These are phyloP conservation scores for Pisolithus thermaeus DNA, from an alignment of 1,284 basidiomycete species.

Conservation along the genomic window DNA sequence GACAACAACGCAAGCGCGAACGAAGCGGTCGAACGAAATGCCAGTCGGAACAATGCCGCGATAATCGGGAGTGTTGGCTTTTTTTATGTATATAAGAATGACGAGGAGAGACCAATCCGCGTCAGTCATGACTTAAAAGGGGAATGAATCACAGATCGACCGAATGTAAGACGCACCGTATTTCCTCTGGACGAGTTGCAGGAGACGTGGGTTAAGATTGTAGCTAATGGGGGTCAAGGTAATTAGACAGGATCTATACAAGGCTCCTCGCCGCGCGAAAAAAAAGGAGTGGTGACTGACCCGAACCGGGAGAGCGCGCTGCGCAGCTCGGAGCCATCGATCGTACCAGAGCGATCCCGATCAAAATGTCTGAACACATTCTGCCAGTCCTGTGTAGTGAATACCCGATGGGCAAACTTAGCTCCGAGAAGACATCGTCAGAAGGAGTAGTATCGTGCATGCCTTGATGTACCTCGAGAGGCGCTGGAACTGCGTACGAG, in stretches of 20 bases:
- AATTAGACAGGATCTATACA: no score
- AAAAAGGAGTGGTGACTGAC: slow-evolving; percentile 21
- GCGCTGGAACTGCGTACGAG: slow-evolving; percentile 51
- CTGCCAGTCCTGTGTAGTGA: slow-evolving; percentile 57
- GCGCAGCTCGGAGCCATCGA: slow-evolving; percentile 60
- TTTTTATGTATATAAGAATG: slow-evolving; percentile 9
- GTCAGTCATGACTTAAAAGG: slow-evolving; percentile 14
- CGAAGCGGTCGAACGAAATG: slow-evolving; percentile 79
- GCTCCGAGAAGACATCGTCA: no score
- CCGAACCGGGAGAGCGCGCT: slow-evolving; percentile 68
- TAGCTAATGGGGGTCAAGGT: slow-evolving; percentile 33
- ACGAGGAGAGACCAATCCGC: slow-evolving; percentile 40
- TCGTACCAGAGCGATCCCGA: slow-evolving; percentile 67
- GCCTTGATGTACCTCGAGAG: slow-evolving; percentile 78
- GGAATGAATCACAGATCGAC: neutral
- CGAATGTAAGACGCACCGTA: slow-evolving; percentile 43
- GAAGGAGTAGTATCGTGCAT: neutral
- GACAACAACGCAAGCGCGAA: slow-evolving; percentile 74
- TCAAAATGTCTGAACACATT: slow-evolving; percentile 77
- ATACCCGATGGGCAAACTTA: neutral
- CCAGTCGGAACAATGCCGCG: slow-evolving; percentile 40
- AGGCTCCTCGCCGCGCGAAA: no score
- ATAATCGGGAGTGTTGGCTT: slow-evolving; percentile 41
- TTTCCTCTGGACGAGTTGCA: slow-evolving; percentile 58
- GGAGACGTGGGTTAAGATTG: slow-evolving; percentile 56